These are phyloP conservation scores for Lecanoromycetidae sp. DNA, from an alignment of 2,329 filamentous ascomycete genomes.

Conservation along the genomic window DNA sequence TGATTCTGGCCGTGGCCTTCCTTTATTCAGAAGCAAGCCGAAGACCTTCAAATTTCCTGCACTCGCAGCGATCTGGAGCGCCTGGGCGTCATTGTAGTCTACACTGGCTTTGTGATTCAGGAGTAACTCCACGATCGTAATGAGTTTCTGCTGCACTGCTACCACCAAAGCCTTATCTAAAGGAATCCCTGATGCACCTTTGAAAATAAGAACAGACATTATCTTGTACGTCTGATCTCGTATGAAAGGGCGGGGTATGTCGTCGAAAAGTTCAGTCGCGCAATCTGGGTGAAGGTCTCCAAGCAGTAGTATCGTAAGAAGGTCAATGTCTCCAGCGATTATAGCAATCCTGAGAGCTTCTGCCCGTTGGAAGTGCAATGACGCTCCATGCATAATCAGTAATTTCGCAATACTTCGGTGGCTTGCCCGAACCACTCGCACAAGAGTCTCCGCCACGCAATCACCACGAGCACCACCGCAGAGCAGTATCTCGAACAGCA, in stretches of 20 bases:
- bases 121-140: slow-evolving; percentile 1
- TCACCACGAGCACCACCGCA: slow-evolving; percentile 12
- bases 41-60: slow-evolving; percentile 4
- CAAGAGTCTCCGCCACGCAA: slow-evolving; percentile 3
- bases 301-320: slow-evolving; percentile 4
- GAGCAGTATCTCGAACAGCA: slow-evolving; percentile 11
- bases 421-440: slow-evolving; percentile 8
- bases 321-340: not conserved
- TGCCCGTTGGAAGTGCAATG: not conserved
- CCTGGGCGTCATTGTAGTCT: slow-evolving; percentile 9
- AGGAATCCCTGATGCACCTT: slow-evolving; percentile 9
- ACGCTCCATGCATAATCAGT: slow-evolving; percentile 9
- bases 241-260: slow-evolving; percentile 6
- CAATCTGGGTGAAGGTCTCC: not conserved
- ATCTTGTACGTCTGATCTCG: slow-evolving; percentile 1
- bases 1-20: slow-evolving; percentile 4
- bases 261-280: slow-evolving; percentile 2
- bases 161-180: slow-evolving; percentile 10
- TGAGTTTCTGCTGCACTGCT: slow-evolving; percentile 6
- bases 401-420: slow-evolving; percentile 8
- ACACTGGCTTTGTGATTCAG: slow-evolving; percentile 12
- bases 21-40: slow-evolving; percentile 9
- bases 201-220: slow-evolving; percentile 10
- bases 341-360: slow-evolving; percentile 10
- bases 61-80: slow-evolving; percentile 10